Conservation (phyloP, 2,329 filamentous ascomycete genomes). For the Sclerotinia subarctica region DNA sequence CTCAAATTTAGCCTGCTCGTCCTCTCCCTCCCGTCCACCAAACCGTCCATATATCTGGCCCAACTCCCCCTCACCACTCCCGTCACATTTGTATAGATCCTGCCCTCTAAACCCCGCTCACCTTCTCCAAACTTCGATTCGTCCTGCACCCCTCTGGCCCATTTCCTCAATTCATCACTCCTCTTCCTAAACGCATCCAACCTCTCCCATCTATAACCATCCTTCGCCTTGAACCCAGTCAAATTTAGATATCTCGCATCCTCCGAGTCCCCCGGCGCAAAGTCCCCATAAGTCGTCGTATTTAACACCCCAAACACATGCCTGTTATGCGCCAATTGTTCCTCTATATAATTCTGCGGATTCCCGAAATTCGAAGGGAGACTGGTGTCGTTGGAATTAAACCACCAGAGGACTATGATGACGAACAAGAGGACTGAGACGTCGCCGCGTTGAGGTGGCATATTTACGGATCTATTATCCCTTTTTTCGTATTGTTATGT, state of each 20-base stretch:
- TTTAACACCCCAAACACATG: constrained; percentile 54
- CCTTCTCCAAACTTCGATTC: background rate
- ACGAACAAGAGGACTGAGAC: constrained; percentile 34
- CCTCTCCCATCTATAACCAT: constrained; percentile 76
- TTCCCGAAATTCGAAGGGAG: constrained; percentile 42
- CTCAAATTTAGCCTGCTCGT: constrained; percentile 58
- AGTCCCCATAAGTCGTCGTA: constrained; percentile 58
- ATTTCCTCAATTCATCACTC: constrained; percentile 58
- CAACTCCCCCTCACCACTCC: constrained; percentile 38
- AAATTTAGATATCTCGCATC: constrained; percentile 59
- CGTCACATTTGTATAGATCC: constrained; percentile 39
- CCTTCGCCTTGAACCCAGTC: constrained; percentile 70
- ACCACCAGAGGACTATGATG: constrained; percentile 37
- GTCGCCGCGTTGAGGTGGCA: constrained; percentile 35
- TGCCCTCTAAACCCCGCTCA: constrained; percentile 23
- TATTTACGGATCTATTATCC: constrained; percentile 19
- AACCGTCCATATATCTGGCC: constrained; percentile 33
- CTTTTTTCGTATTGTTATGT: background rate
- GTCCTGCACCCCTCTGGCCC: constrained; percentile 44
- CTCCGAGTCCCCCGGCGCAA: constrained; percentile 44
- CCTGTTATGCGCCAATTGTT: constrained; percentile 51
- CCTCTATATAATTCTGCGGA: constrained; percentile 43
- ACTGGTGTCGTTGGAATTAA: constrained; percentile 34
- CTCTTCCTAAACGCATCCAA: constrained; percentile 63
- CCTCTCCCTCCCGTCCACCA: constrained; percentile 26